Base-by-base conservation (phyloP, 2,329 filamentous ascomycete species). In the Botrytis fabae region DNA sequence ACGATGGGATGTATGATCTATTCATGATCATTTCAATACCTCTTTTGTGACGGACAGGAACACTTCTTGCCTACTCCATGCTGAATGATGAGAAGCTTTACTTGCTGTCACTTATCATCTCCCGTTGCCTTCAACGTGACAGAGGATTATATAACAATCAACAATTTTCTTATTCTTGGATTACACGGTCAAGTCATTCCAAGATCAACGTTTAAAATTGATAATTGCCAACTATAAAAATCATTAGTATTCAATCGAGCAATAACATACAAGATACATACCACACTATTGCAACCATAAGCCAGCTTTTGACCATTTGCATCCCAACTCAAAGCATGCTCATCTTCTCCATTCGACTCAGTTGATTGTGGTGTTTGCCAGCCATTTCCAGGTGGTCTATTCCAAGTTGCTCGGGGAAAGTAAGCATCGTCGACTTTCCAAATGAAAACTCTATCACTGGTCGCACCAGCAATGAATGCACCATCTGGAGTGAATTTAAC, bases 401-500 rank as follows among this genome's bases (percentile, higher is more conserved):
- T 87, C 89, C 89, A 91, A 78, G 84, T 88, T 25, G 89, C 89
- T 63, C 87, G 84, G 7, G 89, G 89, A 63, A 89, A 84, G 40
- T 84, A 82, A 63, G 86, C 83, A 70, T 89, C 89, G 74, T 87
- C 88, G 20, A 90, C 86, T 78, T 90, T 91, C 88, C 89, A 91
- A 63, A 91, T 90, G 57, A 90, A 81, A 22, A 91, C 87, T 73
- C 84, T 85, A 48, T 86, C 85, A 32, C 85, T 85, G 0, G 89
- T 90, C 8, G 88, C 89, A 7, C 88, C 89, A 0, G 89, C 89
- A 69, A 91, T 86, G 76, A 90, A 90, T 32, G 85, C 85, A 2
- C 89, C 89, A 74, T 91, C 88, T 0, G 89, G 89, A 0, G 88
- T 90, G 74, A 91, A 91, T 1, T 89, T 85, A 2, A 91, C 82